Evolutionary conservation across 257 asterid species (phyloP), one percentile per base, ranked within the genome.

Genomic region (Nicotiana sylvestris): DNA sequence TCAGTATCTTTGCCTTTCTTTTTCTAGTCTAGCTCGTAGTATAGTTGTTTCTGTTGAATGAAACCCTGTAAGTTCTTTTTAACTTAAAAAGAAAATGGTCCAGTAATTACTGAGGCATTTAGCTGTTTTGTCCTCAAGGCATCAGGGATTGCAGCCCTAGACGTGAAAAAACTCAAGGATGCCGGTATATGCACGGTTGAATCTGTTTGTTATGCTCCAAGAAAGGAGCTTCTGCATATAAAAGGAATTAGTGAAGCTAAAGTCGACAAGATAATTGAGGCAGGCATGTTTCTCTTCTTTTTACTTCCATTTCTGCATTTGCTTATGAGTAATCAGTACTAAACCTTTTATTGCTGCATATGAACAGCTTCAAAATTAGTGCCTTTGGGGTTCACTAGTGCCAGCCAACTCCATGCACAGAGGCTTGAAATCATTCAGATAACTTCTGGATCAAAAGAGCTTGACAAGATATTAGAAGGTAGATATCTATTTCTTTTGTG

Each of bases 161-260:
- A 96, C 88, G 85, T 96, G 11, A 96, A 94, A 87, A 96, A 96
- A 89, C 98, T 96, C 57, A 94, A 90, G 88, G 98, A 96, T 85
- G 97, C 98, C 7, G 98, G 99, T 66, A 83, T 94, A 82, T 93
- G 95, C 92, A 94, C 98, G 12, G 98, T 96, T 39, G 99, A 96
- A 84, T 86, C 99, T 39, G 99, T 94, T 66, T 94, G 88, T 69
- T 96, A 90, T 87, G 88, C 99, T 69, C 99, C 99, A 25, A 91
- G 99, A 84, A 96, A 94, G 91, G 98, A 96, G 80, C 98, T 96
- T 87, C 87, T 96, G 84, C 95, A 84, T 83, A 94, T 96, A 66
- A 96, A 96, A 89, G 98, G 99, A 85, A 93, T 96, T 11, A 96
- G 99, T 82, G 99, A 96, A 84, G 97, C 99, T 70, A 96, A 94